A percentile compares a stretch with the other conserved stretches of the same genome.
phyloP scores from a whole-genome alignment of 441 rosid genomes.

The Cnidoscolus chayamansa region DNA sequence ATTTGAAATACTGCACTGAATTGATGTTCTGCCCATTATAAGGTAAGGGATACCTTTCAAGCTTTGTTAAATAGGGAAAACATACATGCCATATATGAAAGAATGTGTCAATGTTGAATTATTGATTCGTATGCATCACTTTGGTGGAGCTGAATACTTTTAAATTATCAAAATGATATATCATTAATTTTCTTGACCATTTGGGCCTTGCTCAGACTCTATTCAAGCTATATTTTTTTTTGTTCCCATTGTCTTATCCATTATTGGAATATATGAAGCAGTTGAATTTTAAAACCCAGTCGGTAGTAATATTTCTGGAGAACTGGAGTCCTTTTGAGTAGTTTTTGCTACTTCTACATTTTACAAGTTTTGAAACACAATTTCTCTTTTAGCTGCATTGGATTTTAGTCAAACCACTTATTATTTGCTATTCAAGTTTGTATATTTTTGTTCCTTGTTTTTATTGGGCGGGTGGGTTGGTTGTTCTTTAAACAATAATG shows the following conservation, averaged over 20 bases:
- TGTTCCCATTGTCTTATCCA: conserved; percentile 1
- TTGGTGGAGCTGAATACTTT: conserved; percentile 1
- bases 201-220: conserved; percentile 1
- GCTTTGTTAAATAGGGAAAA: neutral
- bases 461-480: neutral
- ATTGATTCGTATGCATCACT: neutral
- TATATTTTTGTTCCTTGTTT: neutral
- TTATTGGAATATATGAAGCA: neutral
- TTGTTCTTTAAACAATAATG: neutral
- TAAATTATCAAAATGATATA: neutral
- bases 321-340: neutral
- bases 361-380: neutral
- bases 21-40: neutral
- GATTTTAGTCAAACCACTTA: neutral
- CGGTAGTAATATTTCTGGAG: neutral
- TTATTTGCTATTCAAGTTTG: neutral
- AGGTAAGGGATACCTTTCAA: neutral
- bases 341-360: neutral
- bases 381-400: neutral
- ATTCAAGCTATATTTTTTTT: neutral
- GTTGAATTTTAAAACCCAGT: neutral
- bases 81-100: neutral
- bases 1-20: neutral
- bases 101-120: neutral
- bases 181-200: neutral